Conservation (phyloP, 768 basidiomycete genomes). For the Mycena capillaripes region DNA sequence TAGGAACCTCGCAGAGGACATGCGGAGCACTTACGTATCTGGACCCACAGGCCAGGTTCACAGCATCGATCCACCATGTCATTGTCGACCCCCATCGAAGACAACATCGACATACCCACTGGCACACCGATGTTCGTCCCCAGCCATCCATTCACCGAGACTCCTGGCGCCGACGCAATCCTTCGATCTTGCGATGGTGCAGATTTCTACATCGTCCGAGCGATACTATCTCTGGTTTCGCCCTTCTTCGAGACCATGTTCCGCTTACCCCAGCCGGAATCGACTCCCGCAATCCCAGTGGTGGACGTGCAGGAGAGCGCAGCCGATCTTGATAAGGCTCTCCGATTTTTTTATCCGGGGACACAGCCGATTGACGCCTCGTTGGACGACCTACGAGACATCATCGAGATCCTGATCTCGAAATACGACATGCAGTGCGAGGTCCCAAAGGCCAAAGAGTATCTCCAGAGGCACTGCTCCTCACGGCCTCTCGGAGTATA, state of each 20-base stretch:
- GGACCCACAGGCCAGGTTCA: too few species aligned
- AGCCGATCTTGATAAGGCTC: neutral
- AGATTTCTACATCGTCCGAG: neutral
- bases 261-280: neutral
- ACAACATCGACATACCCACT: too few species aligned
- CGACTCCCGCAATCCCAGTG: neutral
- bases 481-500: neutral
- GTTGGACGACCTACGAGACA: neutral
- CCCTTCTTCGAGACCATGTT: neutral
- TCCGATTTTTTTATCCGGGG: neutral
- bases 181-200: neutral
- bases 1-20: too few species aligned
- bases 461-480: neutral
- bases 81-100: too few species aligned
- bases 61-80: too few species aligned
- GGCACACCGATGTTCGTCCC: neutral
- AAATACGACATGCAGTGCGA: constrained; percentile 12
- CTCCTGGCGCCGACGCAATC: neutral
- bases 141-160: neutral
- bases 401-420: neutral
- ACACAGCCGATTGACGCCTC: neutral
- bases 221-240: neutral
- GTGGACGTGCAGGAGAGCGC: neutral
- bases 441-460: neutral
- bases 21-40: too few species aligned